Percentiles rank a stretch among this genome's conserved stretches.
Evolutionary conservation across 140 eudicot genomes (phyloP).

Genomic region (Anethum foeniculum): DNA sequence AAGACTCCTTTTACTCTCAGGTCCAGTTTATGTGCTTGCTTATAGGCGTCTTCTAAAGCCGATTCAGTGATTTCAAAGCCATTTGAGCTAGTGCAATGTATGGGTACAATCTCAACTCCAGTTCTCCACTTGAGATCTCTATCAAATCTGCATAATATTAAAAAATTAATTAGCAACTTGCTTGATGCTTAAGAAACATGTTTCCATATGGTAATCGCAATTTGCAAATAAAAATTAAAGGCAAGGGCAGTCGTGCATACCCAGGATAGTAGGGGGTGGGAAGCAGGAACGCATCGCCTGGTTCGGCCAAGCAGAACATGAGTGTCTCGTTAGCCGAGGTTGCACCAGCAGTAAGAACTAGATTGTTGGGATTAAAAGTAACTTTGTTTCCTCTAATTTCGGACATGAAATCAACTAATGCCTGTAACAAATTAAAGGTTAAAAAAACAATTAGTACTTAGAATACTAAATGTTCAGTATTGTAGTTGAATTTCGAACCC

Average conservation of each 20-base stretch:
- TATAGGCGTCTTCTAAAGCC: slow-evolving; percentile 47
- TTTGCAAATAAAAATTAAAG: not conserved
- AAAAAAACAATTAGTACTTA: not conserved
- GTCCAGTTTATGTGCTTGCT: slow-evolving; percentile 33
- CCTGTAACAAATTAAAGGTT: slow-evolving; percentile 30
- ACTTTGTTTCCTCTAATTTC: slow-evolving; percentile 70
- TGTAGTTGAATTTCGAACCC: not conserved
- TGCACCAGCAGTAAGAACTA: slow-evolving; percentile 93
- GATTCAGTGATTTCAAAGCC: slow-evolving; percentile 54
- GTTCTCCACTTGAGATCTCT: slow-evolving; percentile 98
- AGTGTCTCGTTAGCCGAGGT: slow-evolving; percentile 88
- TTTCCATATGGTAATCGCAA: not conserved
- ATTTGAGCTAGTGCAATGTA: slow-evolving; percentile 70
- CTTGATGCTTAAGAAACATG: slow-evolving; percentile 10
- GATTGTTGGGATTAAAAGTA: slow-evolving; percentile 63
- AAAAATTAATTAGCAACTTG: slow-evolving; percentile 10
- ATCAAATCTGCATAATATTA: slow-evolving; percentile 57
- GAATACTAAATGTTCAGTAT: not conserved
- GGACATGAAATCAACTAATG: slow-evolving; percentile 63
- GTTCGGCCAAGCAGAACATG: slow-evolving; percentile 84
- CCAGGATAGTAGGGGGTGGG: slow-evolving; percentile 89
- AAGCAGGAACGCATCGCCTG: slow-evolving; percentile 86
- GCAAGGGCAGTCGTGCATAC: slow-evolving; percentile 16
- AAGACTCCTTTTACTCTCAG: slow-evolving; percentile 46
- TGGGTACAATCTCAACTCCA: slow-evolving; percentile 82